Conservation (phyloP, 2,329 filamentous ascomycete species). For the Tolypocladium capitatum region DNA sequence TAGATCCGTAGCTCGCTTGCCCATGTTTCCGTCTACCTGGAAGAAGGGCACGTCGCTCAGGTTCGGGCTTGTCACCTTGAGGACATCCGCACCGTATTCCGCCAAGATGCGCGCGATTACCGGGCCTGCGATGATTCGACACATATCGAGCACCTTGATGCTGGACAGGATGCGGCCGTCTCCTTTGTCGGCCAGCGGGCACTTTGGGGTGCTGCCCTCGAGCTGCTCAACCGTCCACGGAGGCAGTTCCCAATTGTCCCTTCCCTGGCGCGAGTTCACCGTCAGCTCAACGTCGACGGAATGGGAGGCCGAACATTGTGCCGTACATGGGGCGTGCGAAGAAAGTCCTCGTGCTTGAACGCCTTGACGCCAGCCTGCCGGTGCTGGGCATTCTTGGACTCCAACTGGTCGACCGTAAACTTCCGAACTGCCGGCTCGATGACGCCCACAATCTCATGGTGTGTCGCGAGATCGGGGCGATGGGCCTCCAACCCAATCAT, state of each 20-base stretch:
- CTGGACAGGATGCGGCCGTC: constrained; percentile 33
- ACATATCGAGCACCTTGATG: constrained; percentile 61
- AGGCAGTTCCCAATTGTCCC: constrained; percentile 23
- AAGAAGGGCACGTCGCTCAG: constrained; percentile 62
- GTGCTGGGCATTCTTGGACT: constrained; percentile 40
- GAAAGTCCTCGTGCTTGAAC: constrained; percentile 46
- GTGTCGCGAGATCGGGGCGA: constrained; percentile 46
- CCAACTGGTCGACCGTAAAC: constrained; percentile 42
- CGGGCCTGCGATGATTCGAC: constrained; percentile 65
- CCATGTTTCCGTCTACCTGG: constrained; percentile 59
- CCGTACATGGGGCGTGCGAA: constrained; percentile 32
- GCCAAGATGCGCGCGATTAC: constrained; percentile 56
- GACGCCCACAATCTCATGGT: constrained; percentile 41
- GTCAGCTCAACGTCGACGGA: background rate
- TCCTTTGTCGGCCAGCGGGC: constrained; percentile 18
- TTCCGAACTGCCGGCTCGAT: constrained; percentile 47
- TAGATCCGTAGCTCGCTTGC: constrained; percentile 53
- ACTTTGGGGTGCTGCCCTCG: constrained; percentile 34
- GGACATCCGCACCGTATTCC: constrained; percentile 63
- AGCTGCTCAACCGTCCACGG: constrained; percentile 38
- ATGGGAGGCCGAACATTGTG: background rate
- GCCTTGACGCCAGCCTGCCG: constrained; percentile 48
- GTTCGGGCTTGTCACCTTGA: constrained; percentile 55
- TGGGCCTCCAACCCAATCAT: constrained; percentile 57
- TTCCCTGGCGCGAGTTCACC: constrained; percentile 24